Conservation (phyloP, 331 rosid genomes). For the Spiraea crenata region DNA sequence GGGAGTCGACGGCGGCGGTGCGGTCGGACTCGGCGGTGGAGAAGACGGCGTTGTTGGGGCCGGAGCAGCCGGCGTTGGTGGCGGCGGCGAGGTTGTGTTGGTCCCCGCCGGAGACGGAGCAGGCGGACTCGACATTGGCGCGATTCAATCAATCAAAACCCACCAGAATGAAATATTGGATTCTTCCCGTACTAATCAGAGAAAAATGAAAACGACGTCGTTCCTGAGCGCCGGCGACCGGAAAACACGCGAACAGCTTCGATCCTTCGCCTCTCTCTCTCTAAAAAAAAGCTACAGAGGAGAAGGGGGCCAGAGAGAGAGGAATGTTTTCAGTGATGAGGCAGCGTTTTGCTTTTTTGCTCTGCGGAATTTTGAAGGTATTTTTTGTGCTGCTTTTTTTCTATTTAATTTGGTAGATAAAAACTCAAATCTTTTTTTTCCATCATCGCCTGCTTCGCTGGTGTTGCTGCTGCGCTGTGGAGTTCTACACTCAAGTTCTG, state of each 20-base stretch:
- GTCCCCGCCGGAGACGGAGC: conserved; percentile 41
- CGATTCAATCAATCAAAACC: not conserved
- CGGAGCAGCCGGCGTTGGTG: conserved; percentile 17
- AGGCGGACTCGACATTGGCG: conserved; percentile 41
- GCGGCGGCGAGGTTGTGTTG: conserved; percentile 45
- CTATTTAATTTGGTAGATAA: not conserved
- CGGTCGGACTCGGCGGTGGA: conserved; percentile 20
- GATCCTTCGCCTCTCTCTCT: conserved; percentile 13
- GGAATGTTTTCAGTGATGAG: conserved; percentile 19
- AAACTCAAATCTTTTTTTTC: too few relatives aligned
- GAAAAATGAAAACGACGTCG: too few relatives aligned
- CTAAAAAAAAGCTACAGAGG: not conserved
- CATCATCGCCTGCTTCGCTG: not conserved
- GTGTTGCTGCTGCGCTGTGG: not conserved
- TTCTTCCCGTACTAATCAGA: too few relatives aligned
- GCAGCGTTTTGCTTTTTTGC: conserved; percentile 4
- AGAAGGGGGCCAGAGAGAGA: conserved; percentile 1
- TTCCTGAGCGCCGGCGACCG: not conserved
- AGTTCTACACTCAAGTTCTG: not conserved
- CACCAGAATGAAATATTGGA: too few relatives aligned
- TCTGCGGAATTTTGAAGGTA: not conserved
- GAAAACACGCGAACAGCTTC: not conserved
- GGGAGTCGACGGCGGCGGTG: conserved; percentile 33
- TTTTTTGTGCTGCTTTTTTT: not conserved
- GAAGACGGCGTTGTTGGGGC: conserved; percentile 26